These are phyloP conservation scores for Picochlorum costavermella DNA, from an alignment of 139 green algal species.

Conservation along the genomic window DNA sequence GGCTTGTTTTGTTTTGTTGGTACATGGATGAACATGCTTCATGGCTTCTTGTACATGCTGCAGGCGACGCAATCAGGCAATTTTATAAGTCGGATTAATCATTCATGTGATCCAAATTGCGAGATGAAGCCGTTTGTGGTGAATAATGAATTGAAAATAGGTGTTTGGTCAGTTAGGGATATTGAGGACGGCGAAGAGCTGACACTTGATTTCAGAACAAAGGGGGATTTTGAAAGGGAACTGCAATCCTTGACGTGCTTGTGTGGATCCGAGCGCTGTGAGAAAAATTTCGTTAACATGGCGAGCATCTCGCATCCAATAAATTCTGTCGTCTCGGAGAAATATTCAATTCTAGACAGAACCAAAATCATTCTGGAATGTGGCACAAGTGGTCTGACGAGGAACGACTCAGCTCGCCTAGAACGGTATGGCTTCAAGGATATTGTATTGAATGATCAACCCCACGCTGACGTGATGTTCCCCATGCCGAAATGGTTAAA, in stretches of 20 bases:
- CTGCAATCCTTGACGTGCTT: slow-evolving; percentile 64
- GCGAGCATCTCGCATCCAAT: slow-evolving; percentile 52
- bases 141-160: slow-evolving; percentile 63
- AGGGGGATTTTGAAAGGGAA: slow-evolving; percentile 77
- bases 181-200: slow-evolving; percentile 68
- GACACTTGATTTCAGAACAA: slow-evolving; percentile 71
- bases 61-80: slow-evolving; percentile 66
- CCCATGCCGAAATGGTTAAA: slow-evolving; percentile 60
- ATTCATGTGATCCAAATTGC: slow-evolving; percentile 90
- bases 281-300: slow-evolving; percentile 32
- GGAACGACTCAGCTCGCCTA: slow-evolving; percentile 42
- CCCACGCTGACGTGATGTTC: background rate
- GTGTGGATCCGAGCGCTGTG: slow-evolving; percentile 52
- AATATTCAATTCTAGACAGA: slow-evolving; percentile 67
- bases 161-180: slow-evolving; percentile 60
- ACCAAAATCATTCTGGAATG: slow-evolving; percentile 48
- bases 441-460: slow-evolving; percentile 26
- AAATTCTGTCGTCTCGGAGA: slow-evolving; percentile 41
- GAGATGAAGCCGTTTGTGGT: slow-evolving; percentile 50
- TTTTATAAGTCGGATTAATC: slow-evolving; percentile 76
- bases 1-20: background rate
- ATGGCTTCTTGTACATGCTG: background rate
- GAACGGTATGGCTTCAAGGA: slow-evolving; percentile 29
- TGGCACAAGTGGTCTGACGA: slow-evolving; percentile 26
- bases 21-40: background rate